A percentile compares a stretch with the other conserved stretches of the same genome.
These are phyloP conservation scores for Xylaria acuta DNA, from an alignment of 495 filamentous ascomycete genomes.

Conservation along the genomic window DNA sequence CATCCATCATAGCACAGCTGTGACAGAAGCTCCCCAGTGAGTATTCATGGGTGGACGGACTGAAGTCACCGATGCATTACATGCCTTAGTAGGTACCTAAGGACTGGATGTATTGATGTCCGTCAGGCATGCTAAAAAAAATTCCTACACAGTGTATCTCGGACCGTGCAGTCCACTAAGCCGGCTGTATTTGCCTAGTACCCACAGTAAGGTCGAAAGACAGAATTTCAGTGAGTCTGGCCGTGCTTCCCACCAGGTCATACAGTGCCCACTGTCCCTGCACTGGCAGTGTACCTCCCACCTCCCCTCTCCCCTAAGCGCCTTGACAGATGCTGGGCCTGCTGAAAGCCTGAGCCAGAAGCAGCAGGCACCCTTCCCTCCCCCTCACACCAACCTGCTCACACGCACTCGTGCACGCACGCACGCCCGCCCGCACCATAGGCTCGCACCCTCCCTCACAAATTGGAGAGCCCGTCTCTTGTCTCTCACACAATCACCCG, in stretches of 20 bases:
- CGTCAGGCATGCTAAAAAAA: neutral
- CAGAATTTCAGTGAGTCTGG: neutral
- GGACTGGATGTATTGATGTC: too few species aligned
- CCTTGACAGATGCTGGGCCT: neutral
- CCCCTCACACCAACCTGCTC: conserved; percentile 12
- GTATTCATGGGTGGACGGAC: neutral
- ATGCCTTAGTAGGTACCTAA: too few species aligned
- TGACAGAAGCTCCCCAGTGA: neutral
- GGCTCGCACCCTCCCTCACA: conserved; percentile 44
- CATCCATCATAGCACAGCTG: neutral
- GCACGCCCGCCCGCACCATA: conserved; percentile 16
- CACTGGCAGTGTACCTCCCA: neutral
- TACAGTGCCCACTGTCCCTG: conserved; percentile 4
- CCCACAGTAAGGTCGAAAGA: neutral
- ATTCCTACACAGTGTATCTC: neutral
- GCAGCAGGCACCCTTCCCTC: conserved; percentile 10
- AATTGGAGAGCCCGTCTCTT: conserved; percentile 43
- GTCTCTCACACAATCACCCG: conserved; percentile 59
- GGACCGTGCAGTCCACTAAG: neutral
- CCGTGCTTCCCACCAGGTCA: neutral
- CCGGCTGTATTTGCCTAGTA: conserved; percentile 9
- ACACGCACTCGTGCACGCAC: conserved; percentile 15
- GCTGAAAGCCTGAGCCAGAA: conserved; percentile 17
- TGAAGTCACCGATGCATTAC: too few species aligned
- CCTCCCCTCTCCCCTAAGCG: neutral